These are phyloP conservation scores for Cyamopsis tetragonoloba DNA, from an alignment of 306 rosid species.

Conservation along the genomic window DNA sequence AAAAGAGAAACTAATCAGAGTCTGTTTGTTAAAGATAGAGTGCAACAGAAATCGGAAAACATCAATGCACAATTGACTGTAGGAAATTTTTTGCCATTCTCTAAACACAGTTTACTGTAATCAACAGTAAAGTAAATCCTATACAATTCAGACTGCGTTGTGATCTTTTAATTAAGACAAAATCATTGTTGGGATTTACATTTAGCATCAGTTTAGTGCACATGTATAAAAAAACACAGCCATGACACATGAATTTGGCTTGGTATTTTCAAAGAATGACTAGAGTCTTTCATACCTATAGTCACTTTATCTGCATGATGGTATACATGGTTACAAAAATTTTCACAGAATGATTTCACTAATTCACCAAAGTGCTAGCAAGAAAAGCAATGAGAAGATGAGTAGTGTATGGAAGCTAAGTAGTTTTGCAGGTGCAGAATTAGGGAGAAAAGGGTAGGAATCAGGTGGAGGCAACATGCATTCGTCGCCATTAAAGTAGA, in stretches of 20 bases:
- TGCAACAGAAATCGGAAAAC: too few relatives aligned
- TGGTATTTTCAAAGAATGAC: constrained; percentile 28
- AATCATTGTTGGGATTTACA: constrained; percentile 8
- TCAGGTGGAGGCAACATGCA: constrained; percentile 96
- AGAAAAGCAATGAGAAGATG: constrained; percentile 40
- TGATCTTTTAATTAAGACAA: constrained; percentile 8
- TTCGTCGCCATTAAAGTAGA: constrained; percentile 90
- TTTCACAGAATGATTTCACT: constrained; percentile 25
- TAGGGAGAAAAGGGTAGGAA: constrained; percentile 76
- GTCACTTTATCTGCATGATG: neutral
- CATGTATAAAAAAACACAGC: constrained; percentile 4
- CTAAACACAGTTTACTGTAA: too few relatives aligned
- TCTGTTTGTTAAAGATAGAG: too few relatives aligned
- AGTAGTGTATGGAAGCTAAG: constrained; percentile 30
- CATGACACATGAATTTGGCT: neutral
- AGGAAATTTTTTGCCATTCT: too few relatives aligned
- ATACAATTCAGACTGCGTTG: neutral
- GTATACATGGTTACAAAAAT: constrained; percentile 36
- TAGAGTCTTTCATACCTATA: neutral
- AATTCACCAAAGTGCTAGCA: constrained; percentile 49
- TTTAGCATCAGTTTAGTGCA: constrained; percentile 23
- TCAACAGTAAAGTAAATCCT: too few relatives aligned
- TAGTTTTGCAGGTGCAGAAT: constrained; percentile 39
- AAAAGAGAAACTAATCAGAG: neutral
- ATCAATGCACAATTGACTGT: too few relatives aligned